Base-by-base conservation (phyloP, 2,329 filamentous ascomycete genomes). In the Colletotrichum agaves region DNA sequence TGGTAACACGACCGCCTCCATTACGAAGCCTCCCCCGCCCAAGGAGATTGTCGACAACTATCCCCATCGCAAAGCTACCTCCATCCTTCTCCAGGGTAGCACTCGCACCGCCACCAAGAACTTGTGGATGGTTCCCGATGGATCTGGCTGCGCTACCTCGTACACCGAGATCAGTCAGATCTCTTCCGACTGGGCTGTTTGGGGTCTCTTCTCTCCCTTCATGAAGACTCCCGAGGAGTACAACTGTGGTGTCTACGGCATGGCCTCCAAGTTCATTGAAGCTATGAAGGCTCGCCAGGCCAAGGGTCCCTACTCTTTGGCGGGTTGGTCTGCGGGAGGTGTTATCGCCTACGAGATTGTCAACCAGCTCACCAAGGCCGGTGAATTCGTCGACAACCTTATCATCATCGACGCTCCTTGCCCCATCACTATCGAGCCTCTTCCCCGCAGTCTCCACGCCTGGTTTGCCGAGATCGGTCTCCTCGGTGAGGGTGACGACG, bases 311-410 rank as follows among this genome's bases (percentile, higher is more conserved):
- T 93, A 92, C 77, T 84, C 85, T 57, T 78, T 93, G 1, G 86
- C 88, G 15, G 92, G 92, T 23, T 94, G 91, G 91, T 92, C 88
- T n/a, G 91, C 90, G 1, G 92, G 91, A 27, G 91, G 91, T 39
- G 90, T 93, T 53, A 89, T 90, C 67, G 90, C 91, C 46, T 93
- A 87, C 73, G 88, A 91, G 72, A 88, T 89, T 10, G 85, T 88
- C 15, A 85, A 85, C 61, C 86, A 90, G 70, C 82, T 92, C 15
- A 83, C 83, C 65, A 83, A 84, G 69, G 83, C 82, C 3, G 85
- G 86, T 15, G 86, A 91, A 49, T 75, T 75, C 17, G 88, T 91
- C 4, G 85, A 87, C 5, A 80, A 86, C 58, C 81, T 92, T 11
- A 82, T 92, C 60, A 81, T 92, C 59, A 87, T 93, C 55, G 90